Evolutionary conservation across 345 rosid genomes (phyloP).

Genomic region (Kernera saxatilis): DNA sequence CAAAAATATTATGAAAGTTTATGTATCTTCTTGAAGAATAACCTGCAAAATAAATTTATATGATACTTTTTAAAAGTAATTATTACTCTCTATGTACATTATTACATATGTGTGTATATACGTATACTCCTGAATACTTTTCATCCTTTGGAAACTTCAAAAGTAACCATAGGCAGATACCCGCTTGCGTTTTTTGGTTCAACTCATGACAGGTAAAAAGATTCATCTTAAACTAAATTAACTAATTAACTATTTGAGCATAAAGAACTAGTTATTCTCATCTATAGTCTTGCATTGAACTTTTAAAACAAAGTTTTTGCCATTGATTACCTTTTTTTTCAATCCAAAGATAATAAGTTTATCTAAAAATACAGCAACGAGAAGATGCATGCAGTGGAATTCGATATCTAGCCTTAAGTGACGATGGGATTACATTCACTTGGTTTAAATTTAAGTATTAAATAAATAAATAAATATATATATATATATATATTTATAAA

Average conservation of each 20-base stretch:
- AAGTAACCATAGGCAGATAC: slow-evolving; percentile 9
- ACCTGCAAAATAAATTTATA: background rate
- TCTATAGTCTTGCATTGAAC: background rate
- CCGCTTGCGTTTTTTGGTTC: slow-evolving; percentile 1
- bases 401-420: background rate
- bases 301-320: background rate
- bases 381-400: background rate
- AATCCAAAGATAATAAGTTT: background rate
- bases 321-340: background rate
- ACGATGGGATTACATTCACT: background rate
- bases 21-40: slow-evolving; percentile 23
- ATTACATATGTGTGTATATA: background rate
- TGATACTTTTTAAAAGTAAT: slow-evolving; percentile 8
- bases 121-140: background rate
- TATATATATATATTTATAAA: no score
- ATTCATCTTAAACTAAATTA: background rate
- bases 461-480: no score
- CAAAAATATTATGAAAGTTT: slow-evolving; percentile 3
- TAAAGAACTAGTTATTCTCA: background rate
- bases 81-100: slow-evolving; percentile 3
- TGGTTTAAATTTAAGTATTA: background rate
- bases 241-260: background rate
- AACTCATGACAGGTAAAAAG: background rate
- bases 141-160: slow-evolving; percentile 15
- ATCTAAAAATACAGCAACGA: background rate